Evolutionary conservation across 805 yeast species (phyloP), one percentile per base, ranked within the genome.

Genomic region (Komagataella phaffii): DNA sequence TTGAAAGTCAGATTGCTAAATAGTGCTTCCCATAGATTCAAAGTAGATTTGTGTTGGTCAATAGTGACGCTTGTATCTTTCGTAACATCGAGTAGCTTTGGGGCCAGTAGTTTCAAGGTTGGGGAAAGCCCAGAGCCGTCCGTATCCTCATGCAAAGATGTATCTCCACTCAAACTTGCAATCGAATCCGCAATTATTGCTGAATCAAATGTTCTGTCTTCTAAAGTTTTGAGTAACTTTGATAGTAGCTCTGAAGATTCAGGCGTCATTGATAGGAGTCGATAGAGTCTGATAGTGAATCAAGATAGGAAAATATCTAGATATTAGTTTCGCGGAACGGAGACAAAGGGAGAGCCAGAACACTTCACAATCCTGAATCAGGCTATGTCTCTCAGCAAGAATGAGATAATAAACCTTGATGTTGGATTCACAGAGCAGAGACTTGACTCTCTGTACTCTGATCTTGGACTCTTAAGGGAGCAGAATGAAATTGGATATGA

Each of bases 401-500:
- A 30, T 30, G 40, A 30, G 6, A 30, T 30, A 30, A 30, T 30
- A 3, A 30, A 30, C 40, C 40, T 30, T 30, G 40, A 30, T 30
- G n/a, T 30, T 10, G 60, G 58, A 7, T 75, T 75, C 61, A 66
- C 70, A 8, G 55, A 59, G 6, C 58, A 71, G 7, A 62, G 82
- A 23, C 60, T 74, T 40, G 60, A 65, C 4, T 76, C 81, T n/a
- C 64, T 77, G 46, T 77, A 68, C 53, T 73, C 79, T 2, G 73
- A 76, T 55, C 77, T 75, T 55, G 55, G 64, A 7, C 62, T 69
- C n/a, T 62, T 77, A 30, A 63, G 65, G 52, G 73, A 70, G 10
- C 48, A 62, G 3, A 77, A 77, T 54, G 67, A 65, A 3, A 79
- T 73, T 52, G 82, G 82, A 6, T 76, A 66, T 52, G 68, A 62